Base-by-base conservation (phyloP, 768 basidiomycete genomes). In the Exsudoporus frostii region DNA sequence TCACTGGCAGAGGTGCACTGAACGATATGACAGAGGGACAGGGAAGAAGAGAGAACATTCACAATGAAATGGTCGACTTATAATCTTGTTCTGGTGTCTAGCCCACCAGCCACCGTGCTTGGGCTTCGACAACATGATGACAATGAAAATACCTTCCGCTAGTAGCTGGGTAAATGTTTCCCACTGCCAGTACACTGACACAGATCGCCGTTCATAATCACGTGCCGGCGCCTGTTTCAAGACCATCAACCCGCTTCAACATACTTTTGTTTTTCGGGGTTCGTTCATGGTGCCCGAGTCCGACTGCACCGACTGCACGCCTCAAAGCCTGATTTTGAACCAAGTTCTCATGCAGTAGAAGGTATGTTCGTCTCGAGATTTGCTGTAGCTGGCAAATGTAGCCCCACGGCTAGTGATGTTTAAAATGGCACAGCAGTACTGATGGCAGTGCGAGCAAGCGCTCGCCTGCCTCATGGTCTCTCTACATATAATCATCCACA, bases 391-490 rank as follows among this genome's bases (percentile, higher is more conserved):
- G 22, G 29, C 22, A 34, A 9, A n/a, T 49, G 27, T 27, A 33
- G 30, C 46, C 22, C 20, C 24, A 22, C 20, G 10, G 30, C 13
- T 32, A n/a, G 20, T 9, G 20, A 27, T 45, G 20, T 48, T 45
- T 17, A 45, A 48, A 48, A 32, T 33, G 49, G 49, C 48, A 48
- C 5, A 24, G 17, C 11, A 22, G 9, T 33, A 10, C n/a, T 8
- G 48, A 27, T 32, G 47, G 34, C 42, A 22, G 44, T 46, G 36
- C 53, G 15, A 39, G 13, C 19, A 39, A 34, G 54, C 54, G 54
- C 54, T 19, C 22, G 5, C 2, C 25, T 4, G 29, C 53, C 54
- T 56, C 53, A 17, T 57, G 54, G 24, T 30, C 15, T 19, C n/a
- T 19, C 13, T 33, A 11, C 20, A 30, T 32, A 19, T 39, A 19